Conservation (phyloP, 306 rosid genomes). For the Pueraria montana region DNA sequence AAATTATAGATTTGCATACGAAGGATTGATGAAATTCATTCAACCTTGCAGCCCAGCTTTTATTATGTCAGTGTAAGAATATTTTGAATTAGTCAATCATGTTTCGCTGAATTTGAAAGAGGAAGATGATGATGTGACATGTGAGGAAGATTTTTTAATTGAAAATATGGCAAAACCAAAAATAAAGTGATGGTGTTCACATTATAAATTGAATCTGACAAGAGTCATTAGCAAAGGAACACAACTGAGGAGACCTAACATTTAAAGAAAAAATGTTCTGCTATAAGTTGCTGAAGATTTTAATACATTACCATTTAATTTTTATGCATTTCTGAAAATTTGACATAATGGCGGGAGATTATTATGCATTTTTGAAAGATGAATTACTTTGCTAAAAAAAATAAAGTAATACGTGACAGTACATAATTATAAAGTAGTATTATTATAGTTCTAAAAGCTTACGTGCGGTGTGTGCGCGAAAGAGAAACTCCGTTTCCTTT, state of each 20-base stretch:
- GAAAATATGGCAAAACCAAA: background rate
- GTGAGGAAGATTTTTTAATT: background rate
- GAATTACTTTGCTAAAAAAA: too few species aligned
- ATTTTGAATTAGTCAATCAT: slow-evolving; percentile 4
- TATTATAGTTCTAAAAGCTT: too few species aligned
- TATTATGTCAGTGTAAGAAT: slow-evolving; percentile 1
- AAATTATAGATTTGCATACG: slow-evolving; percentile 14
- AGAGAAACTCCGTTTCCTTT: too few species aligned
- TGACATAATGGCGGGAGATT: background rate
- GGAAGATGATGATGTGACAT: background rate
- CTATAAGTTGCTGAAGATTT: background rate
- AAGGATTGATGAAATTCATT: slow-evolving; percentile 37
- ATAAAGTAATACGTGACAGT: too few species aligned
- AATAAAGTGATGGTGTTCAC: background rate
- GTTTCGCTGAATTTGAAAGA: background rate
- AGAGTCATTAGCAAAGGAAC: background rate
- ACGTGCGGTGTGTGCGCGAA: too few species aligned
- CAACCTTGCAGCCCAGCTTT: slow-evolving; percentile 9
- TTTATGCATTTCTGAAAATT: background rate
- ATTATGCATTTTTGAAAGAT: background rate
- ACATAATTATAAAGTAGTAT: too few species aligned
- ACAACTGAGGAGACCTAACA: background rate
- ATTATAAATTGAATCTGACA: background rate
- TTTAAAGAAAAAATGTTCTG: background rate
- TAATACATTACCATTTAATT: background rate